These are phyloP conservation scores for Backusella westeae DNA, from an alignment of 192 early-diverging fungal species.

Conservation along the genomic window DNA sequence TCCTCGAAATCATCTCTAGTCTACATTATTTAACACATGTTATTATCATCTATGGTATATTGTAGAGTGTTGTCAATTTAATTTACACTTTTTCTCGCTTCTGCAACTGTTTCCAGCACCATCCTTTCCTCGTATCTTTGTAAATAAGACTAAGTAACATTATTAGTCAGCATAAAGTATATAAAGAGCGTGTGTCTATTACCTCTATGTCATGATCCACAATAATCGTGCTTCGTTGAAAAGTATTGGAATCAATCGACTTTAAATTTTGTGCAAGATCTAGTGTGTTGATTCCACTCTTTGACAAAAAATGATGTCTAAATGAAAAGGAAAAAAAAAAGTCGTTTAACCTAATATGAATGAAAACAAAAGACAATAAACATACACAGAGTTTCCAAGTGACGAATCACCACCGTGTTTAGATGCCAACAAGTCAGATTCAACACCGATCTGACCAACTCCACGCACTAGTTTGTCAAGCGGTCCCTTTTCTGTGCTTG, in stretches of 20 bases:
- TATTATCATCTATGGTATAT: not conserved
- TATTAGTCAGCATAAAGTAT: not conserved
- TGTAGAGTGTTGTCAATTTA: not conserved
- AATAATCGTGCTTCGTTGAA: not conserved
- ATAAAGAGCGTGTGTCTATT: not conserved
- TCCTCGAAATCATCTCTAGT: not conserved
- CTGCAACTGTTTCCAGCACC: not conserved
- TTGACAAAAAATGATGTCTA: slow-evolving; percentile 15
- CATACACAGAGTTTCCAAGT: not conserved
- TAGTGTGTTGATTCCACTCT: slow-evolving; percentile 10
- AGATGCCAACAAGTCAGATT: not conserved
- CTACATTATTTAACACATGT: not conserved
- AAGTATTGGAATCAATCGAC: not conserved
- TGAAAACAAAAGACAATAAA: not conserved
- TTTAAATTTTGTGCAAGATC: not conserved
- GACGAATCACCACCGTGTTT: not conserved
- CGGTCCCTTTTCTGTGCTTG: not conserved
- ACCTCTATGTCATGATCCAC: slow-evolving; percentile 15
- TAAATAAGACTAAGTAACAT: not conserved
- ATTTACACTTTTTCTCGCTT: not conserved
- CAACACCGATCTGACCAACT: slow-evolving; percentile 4
- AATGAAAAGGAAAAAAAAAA: not conserved
- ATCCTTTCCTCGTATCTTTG: not conserved
- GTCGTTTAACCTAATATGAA: not conserved
- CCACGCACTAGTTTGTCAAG: not conserved